These are phyloP conservation scores for Daedaleopsis sinensis DNA, from an alignment of 768 basidiomycete genomes.

Conservation along the genomic window DNA sequence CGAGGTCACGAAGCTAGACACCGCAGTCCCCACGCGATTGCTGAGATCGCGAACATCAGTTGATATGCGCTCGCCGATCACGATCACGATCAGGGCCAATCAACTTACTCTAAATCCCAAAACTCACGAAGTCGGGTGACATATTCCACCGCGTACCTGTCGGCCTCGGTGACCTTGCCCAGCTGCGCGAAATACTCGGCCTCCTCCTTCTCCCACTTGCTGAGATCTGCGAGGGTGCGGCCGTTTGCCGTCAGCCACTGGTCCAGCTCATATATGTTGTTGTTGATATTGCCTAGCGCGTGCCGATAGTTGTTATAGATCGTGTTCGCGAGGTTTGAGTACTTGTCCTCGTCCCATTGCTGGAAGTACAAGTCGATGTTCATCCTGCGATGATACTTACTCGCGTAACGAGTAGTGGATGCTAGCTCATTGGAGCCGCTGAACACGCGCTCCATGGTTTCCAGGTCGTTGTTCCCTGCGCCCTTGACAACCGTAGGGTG, in stretches of 20 bases:
- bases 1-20: too few relatives aligned
- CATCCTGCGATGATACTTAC: constrained; percentile 32
- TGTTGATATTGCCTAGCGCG: constrained; percentile 12
- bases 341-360: constrained; percentile 28
- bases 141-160: not conserved
- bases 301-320: not conserved
- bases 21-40: too few relatives aligned
- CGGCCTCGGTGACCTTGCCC: not conserved
- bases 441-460: constrained; percentile 33
- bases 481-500: constrained; percentile 32
- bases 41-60: too few relatives aligned
- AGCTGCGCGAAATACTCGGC: not conserved
- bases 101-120: not conserved
- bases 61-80: too few relatives aligned
- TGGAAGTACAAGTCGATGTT: constrained; percentile 26
- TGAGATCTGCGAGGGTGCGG: not conserved
- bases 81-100: not conserved
- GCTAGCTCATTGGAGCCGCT: constrained; percentile 30
- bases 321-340: constrained; percentile 24
- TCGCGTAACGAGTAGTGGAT: constrained; percentile 21
- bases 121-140: not conserved
- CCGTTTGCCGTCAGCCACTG: not conserved
- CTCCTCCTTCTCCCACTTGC: not conserved
- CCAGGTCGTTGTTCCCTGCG: constrained; percentile 30
- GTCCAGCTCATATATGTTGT: not conserved